phyloP scores from a whole-genome alignment of 202 grass and related monocot genomes.

The Cymbopogon flexuosus region DNA sequence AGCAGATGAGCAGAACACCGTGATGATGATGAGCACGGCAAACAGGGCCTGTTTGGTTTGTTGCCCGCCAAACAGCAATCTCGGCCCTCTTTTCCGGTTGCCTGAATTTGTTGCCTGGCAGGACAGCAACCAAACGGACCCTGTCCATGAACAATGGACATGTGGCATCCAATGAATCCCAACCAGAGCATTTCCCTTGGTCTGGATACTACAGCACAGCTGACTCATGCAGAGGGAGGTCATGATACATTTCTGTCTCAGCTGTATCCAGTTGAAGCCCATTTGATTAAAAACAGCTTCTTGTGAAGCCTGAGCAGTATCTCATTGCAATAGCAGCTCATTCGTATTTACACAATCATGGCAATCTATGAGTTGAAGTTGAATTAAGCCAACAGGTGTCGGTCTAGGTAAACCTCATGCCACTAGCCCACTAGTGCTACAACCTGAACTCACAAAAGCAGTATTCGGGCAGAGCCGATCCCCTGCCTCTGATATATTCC shows the following conservation, averaged over 20 bases:
- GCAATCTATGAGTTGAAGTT: background rate
- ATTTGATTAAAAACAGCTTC: background rate
- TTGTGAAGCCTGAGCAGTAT: background rate
- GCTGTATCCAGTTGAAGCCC: background rate
- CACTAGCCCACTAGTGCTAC: slow-evolving; percentile 24
- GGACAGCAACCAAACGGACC: no score
- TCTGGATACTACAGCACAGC: background rate
- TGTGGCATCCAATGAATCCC: background rate
- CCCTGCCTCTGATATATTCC: slow-evolving; percentile 76
- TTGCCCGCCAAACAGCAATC: no score
- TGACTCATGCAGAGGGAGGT: background rate
- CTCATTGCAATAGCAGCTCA: background rate
- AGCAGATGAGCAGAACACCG: background rate
- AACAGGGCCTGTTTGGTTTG: no score
- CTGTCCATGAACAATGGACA: background rate
- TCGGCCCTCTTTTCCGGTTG: no score
- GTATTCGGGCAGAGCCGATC: slow-evolving; percentile 64
- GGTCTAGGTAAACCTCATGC: background rate
- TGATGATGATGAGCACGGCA: background rate
- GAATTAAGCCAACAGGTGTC: background rate
- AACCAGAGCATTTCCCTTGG: no score
- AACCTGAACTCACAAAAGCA: slow-evolving; percentile 86
- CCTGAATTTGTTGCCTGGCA: no score
- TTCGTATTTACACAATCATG: background rate
- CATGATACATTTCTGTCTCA: background rate